Evolutionary conservation across 768 basidiomycete genomes (phyloP).

Genomic region (Lyophyllum decastes): DNA sequence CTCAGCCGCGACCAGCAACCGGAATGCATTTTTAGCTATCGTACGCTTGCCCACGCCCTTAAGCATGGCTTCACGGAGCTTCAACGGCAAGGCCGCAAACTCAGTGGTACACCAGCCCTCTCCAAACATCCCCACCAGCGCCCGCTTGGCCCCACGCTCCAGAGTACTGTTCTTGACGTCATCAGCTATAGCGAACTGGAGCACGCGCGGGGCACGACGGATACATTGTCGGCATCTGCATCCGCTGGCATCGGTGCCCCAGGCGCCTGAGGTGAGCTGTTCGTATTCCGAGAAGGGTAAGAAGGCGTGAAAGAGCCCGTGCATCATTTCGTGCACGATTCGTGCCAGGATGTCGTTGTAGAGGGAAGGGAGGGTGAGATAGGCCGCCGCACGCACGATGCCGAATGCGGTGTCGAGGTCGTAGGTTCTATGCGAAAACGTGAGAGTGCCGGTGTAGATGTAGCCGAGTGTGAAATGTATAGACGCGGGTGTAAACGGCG

Average conservation of each 20-base stretch:
- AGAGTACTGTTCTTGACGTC: conserved; percentile 78
- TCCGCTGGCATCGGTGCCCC: conserved; percentile 68
- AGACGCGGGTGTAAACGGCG: conserved; percentile 93
- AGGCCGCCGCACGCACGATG: conserved; percentile 81
- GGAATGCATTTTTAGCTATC: conserved; percentile 64
- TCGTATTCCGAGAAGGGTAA: conserved; percentile 80
- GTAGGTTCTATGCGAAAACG: conserved; percentile 90
- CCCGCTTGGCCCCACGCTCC: conserved; percentile 70
- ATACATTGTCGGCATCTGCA: conserved; percentile 86
- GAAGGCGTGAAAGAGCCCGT: conserved; percentile 86
- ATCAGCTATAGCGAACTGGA: conserved; percentile 74
- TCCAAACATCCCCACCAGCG: conserved; percentile 82
- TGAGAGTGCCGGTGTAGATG: conserved; percentile 92
- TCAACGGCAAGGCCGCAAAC: conserved; percentile 69
- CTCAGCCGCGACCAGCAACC: conserved; percentile 68
- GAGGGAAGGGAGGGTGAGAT: conserved; percentile 74
- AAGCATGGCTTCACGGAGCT: conserved; percentile 65
- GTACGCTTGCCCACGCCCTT: conserved; percentile 73
- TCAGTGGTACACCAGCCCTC: conserved; percentile 88
- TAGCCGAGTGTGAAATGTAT: conserved; percentile 93
- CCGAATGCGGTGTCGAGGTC: conserved; percentile 91
- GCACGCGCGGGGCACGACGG: conserved; percentile 75
- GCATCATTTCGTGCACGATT: conserved; percentile 86
- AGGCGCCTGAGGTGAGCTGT: conserved; percentile 67
- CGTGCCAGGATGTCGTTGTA: conserved; percentile 80